phyloP scores from a whole-genome alignment of 164 flowering plant species.

The grape (Vitis vinifera) region ASM3070453v1 NC_081818.1:20721001-20721500 shows the following conservation, averaged over 20 bases:
- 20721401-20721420: conserved; percentile 86
- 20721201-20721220: conserved; percentile 62
- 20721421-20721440: conserved; percentile 78
- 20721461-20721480: conserved; percentile 37
- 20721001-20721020: too few species aligned
- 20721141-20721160: too few species aligned
- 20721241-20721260: conserved; percentile 50
- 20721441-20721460: conserved; percentile 69
- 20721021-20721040: too few species aligned
- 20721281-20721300: not conserved
- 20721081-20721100: too few species aligned
- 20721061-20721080: too few species aligned
- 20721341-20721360: conserved; percentile 71
- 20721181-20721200: conserved; percentile 47
- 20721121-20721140: too few species aligned
- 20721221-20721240: conserved; percentile 80
- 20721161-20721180: not conserved
- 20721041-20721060: too few species aligned
- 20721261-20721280: conserved; percentile 27
- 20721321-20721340: conserved; percentile 29
- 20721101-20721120: too few species aligned
- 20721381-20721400: conserved; percentile 86
- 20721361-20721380: conserved; percentile 85
- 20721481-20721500: conserved; percentile 34
- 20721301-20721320: not conserved